Conservation (phyloP, 2,329 filamentous ascomycete genomes). For the Nothophaeocryptopus gaeumannii region DNA sequence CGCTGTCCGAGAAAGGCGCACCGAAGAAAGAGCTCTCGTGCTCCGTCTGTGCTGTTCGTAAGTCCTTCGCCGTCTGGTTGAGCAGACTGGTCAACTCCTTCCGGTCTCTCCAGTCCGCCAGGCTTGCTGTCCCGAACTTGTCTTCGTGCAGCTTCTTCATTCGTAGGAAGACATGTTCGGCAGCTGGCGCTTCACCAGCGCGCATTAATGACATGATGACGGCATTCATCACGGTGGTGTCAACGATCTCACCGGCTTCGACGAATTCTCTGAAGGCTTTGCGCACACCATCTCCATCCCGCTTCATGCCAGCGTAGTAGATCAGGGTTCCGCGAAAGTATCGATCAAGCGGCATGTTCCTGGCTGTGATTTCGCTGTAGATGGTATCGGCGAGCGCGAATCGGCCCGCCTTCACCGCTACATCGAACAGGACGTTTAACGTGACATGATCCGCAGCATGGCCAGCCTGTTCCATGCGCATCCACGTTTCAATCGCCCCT, state of each 20-base stretch:
- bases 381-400: slow-evolving; percentile 81
- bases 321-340: slow-evolving; percentile 81
- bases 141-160: slow-evolving; percentile 68
- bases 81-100: slow-evolving; percentile 49
- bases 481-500: slow-evolving; percentile 74
- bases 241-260: slow-evolving; percentile 80
- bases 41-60: slow-evolving; percentile 50
- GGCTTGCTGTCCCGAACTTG: slow-evolving; percentile 32
- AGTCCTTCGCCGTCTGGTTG: slow-evolving; percentile 42
- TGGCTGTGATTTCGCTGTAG: slow-evolving; percentile 72
- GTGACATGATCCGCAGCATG: slow-evolving; percentile 71
- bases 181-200: slow-evolving; percentile 71
- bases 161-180: slow-evolving; percentile 74
- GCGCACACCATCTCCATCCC: slow-evolving; percentile 71
- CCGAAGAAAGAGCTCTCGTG: slow-evolving; percentile 45
- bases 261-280: slow-evolving; percentile 79
- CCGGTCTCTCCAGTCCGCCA: slow-evolving; percentile 42
- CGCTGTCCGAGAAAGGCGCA: slow-evolving; percentile 20
- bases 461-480: slow-evolving; percentile 78
- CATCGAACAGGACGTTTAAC: slow-evolving; percentile 89
- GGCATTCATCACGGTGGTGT: slow-evolving; percentile 81
- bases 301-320: slow-evolving; percentile 73
- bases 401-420: slow-evolving; percentile 81
- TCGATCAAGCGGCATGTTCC: slow-evolving; percentile 68
- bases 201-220: slow-evolving; percentile 76